Evolutionary conservation across 352 stramenopile species (phyloP).

Genomic region (Phytophthora crassamura): DNA sequence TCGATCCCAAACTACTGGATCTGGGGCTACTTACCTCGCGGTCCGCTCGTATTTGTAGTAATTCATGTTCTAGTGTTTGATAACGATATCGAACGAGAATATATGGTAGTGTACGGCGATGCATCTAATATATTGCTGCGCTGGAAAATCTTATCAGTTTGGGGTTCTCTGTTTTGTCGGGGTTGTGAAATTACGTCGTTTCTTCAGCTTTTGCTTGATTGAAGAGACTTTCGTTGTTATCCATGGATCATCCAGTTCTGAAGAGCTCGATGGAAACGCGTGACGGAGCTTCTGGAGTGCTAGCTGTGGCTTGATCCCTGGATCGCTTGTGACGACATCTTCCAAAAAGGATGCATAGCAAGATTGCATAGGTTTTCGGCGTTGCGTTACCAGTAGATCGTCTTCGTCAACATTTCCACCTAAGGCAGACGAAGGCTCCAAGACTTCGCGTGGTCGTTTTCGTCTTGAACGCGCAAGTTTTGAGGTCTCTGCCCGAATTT

Average conservation of each 20-base stretch:
- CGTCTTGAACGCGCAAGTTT: constrained; percentile 4
- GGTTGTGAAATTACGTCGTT: not conserved
- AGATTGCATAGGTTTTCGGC: constrained; percentile 2
- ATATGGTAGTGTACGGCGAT: too few species aligned
- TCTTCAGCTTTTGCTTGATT: not conserved
- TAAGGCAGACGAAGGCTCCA: too few species aligned
- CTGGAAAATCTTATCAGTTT: too few species aligned
- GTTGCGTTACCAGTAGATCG: not conserved
- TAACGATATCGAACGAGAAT: not conserved
- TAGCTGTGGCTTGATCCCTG: not conserved
- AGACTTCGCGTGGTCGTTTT: constrained; percentile 5
- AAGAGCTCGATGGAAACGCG: constrained; percentile 1
- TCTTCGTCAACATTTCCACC: not conserved
- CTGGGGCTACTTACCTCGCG: constrained; percentile 84
- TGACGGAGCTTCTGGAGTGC: constrained; percentile 1
- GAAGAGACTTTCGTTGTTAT: constrained; percentile 7
- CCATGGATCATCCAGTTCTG: not conserved
- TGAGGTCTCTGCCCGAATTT: constrained; percentile 20
- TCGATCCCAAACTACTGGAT: constrained; percentile 73
- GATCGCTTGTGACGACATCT: not conserved
- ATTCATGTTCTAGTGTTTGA: constrained; percentile 80
- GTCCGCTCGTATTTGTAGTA: constrained; percentile 87
- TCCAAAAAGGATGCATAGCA: constrained; percentile 13
- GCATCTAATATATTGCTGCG: too few species aligned
- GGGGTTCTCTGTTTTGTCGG: not conserved